Evolutionary conservation across 2,329 filamentous ascomycete genomes (phyloP).

Genomic region (Fusarium setosum): DNA sequence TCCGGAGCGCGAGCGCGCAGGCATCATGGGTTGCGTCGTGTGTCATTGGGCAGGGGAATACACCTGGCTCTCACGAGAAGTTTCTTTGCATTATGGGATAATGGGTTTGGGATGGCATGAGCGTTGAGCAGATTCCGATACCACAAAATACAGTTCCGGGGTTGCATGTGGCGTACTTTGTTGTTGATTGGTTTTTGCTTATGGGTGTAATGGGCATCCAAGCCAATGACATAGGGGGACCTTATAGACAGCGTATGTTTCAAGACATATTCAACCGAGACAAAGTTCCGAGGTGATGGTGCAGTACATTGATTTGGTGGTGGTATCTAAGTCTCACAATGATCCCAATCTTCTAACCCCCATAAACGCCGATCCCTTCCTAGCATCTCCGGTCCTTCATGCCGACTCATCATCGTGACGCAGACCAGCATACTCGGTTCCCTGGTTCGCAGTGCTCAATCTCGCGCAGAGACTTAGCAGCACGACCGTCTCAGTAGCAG

Average conservation of each 20-base stretch:
- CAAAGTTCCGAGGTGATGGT: neutral
- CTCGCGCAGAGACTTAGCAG: slow-evolving; percentile 88
- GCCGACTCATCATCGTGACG: slow-evolving; percentile 66
- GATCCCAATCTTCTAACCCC: slow-evolving; percentile 28
- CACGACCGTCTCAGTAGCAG: slow-evolving; percentile 96
- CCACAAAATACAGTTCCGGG: slow-evolving; percentile 35
- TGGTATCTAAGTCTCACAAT: slow-evolving; percentile 41
- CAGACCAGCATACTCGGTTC: slow-evolving; percentile 72
- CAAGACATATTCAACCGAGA: neutral
- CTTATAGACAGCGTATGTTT: slow-evolving; percentile 26
- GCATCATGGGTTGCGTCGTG: slow-evolving; percentile 30
- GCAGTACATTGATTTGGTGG: slow-evolving; percentile 1
- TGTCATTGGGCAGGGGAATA: slow-evolving; percentile 26
- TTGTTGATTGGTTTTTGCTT: slow-evolving; percentile 1
- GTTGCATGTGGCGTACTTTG: slow-evolving; percentile 19
- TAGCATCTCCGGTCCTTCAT: slow-evolving; percentile 14
- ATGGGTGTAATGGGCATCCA: neutral
- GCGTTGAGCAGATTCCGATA: slow-evolving; percentile 32
- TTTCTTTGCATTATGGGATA: slow-evolving; percentile 32
- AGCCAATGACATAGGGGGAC: slow-evolving; percentile 4
- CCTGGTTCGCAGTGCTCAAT: slow-evolving; percentile 84
- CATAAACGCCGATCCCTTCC: slow-evolving; percentile 34
- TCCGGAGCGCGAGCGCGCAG: slow-evolving; percentile 24
- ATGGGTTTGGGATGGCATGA: slow-evolving; percentile 25
- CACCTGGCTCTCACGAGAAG: slow-evolving; percentile 46